Evolutionary conservation across 2,329 filamentous ascomycete species (phyloP).

Genomic region (Cladophialophora exuberans): DNA sequence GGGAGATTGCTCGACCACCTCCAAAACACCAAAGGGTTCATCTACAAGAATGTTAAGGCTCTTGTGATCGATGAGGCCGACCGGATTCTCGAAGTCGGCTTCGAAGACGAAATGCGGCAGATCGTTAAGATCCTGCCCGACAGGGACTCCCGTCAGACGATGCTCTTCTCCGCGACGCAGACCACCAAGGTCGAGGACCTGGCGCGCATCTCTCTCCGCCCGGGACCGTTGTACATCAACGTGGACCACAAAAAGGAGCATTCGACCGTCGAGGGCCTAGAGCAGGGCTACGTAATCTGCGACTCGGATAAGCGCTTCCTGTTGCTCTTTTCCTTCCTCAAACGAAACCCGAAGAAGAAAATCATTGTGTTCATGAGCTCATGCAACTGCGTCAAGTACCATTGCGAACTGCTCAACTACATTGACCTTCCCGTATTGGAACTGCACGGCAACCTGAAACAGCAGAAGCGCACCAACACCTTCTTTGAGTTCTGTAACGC

Average conservation of each 20-base stretch:
- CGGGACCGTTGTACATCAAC: conserved; percentile 94
- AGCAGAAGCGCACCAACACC: conserved; percentile 97
- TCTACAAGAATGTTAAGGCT: conserved; percentile 90
- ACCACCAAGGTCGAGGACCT: conserved; percentile 98
- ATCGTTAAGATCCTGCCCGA: conserved; percentile 88
- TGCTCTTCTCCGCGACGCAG: conserved; percentile 98
- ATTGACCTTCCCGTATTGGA: conserved; percentile 90
- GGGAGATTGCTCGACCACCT: conserved; percentile 92
- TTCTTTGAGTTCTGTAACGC: conserved; percentile 97
- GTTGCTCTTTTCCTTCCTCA: conserved; percentile 90
- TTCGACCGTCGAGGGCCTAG: conserved; percentile 88
- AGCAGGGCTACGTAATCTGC: conserved; percentile 94
- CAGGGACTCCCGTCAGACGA: conserved; percentile 84
- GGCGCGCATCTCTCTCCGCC: conserved; percentile 86
- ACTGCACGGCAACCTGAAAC: conserved; percentile 94
- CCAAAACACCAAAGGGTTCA: conserved; percentile 85
- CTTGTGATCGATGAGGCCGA: conserved; percentile 97
- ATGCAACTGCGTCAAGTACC: conserved; percentile 94
- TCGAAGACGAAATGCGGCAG: conserved; percentile 97
- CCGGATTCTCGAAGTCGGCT: conserved; percentile 89
- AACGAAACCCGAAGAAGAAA: conserved; percentile 92
- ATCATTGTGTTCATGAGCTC: conserved; percentile 95
- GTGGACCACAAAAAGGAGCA: conserved; percentile 89
- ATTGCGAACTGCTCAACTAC: conserved; percentile 93
- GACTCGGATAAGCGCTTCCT: conserved; percentile 93